Evolutionary conservation across 768 basidiomycete genomes (phyloP).

Genomic region (Serendipita vermifera): DNA sequence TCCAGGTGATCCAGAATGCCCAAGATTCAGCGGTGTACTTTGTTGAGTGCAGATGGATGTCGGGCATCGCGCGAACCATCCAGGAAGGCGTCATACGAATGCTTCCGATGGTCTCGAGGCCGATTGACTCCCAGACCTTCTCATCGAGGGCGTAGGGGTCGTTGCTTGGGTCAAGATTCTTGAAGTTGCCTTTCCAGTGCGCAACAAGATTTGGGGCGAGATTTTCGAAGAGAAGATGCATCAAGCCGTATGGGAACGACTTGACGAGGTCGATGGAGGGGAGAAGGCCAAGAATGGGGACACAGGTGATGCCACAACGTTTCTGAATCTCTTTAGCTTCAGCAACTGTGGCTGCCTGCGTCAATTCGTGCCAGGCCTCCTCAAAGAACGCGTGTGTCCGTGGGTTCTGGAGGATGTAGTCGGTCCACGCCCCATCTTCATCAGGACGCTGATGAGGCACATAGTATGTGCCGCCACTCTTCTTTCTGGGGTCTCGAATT

Average conservation of each 20-base stretch:
- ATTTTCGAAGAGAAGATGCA: background rate
- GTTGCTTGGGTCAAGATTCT: background rate
- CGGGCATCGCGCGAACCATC: background rate
- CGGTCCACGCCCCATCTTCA: background rate
- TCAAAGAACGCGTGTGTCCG: background rate
- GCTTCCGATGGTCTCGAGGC: background rate
- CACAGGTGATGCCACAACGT: background rate
- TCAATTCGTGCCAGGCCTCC: background rate
- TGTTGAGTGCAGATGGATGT: background rate
- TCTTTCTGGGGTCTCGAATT: background rate
- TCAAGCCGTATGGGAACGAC: background rate
- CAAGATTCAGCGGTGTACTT: background rate
- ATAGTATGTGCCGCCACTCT: background rate
- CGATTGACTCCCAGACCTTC: background rate
- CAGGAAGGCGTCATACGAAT: background rate
- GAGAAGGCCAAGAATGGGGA: slow-evolving; percentile 5
- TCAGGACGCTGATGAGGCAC: background rate
- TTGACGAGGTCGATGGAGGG: background rate
- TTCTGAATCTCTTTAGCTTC: background rate
- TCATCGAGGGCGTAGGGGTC: background rate
- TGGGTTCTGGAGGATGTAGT: background rate
- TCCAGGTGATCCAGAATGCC: background rate
- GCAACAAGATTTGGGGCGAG: background rate
- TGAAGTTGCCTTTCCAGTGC: slow-evolving; percentile 2
- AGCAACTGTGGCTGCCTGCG: background rate